Base-by-base conservation (phyloP, 371 early-diverging fungal genomes). In the Circinella umbellata region DNA sequence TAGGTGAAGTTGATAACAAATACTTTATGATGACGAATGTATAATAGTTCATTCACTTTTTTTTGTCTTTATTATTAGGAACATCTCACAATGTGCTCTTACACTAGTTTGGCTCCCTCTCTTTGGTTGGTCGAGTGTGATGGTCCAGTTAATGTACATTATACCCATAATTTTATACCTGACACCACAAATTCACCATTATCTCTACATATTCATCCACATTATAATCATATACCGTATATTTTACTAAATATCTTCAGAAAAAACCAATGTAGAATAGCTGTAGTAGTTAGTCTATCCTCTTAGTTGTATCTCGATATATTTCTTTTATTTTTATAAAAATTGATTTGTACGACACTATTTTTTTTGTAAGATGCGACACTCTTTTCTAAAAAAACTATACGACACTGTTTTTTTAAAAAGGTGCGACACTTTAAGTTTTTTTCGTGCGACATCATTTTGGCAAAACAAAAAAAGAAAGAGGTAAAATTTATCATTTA, bases 101-200 rank as follows among this genome's bases (percentile, higher is more conserved):
- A 49, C 49, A 49, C 51, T 51, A 51, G 51, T 51, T 51, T 51
- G 51, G 15, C 6, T 51, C 15, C 51, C 7, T 51, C 7, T 51
- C 51, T 39, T 39, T 39, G 39, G 39, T 39, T 39, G 39, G 39
- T 39, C 39, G 39, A 39, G 39, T 39, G 39, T 39, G 39, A 39
- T 39, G 51, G 51, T 51, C 51, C 51, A n/a, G 51, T n/a, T 51
- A 51, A 51, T 51, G 51, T 51, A 51, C 51, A 51, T 51, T 51
- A 51, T 51, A 51, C 51, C 51, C 51, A 51, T 51, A n/a, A 51
- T 51, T 51, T 51, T 51, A 51, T 51, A 51, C 51, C 51, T 51
- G 51, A 51, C 6, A 51, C 51, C 51, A 51, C 51, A 51, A 0
- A 51, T 51, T 51, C 51, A 51, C 15, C 51, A 17, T 17, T 17